Percentiles rank a stretch among this genome's conserved stretches.
Evolutionary conservation across 2,329 filamentous ascomycete genomes (phyloP).

Genomic region (Diplodia scrobiculata): DNA sequence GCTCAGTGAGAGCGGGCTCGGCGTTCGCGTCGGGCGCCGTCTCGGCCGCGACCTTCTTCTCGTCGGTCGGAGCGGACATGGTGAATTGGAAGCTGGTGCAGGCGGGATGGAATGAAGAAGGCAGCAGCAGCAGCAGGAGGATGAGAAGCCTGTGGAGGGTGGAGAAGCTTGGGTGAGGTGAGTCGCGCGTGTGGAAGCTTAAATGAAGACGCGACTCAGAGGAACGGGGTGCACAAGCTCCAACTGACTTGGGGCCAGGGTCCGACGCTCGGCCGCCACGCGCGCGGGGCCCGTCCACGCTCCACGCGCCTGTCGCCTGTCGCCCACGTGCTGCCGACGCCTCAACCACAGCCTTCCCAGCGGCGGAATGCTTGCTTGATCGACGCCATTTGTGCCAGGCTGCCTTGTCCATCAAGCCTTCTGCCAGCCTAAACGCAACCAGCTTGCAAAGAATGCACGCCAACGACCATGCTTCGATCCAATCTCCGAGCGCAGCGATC

Average conservation of each 20-base stretch:
- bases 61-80: constrained; percentile 12
- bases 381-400: neutral
- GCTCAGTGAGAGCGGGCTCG: constrained; percentile 1
- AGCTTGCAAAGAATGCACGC: neutral
- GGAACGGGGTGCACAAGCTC: neutral
- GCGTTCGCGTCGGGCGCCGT: constrained; percentile 5
- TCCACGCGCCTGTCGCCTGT: neutral
- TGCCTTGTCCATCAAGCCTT: neutral
- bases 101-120: neutral
- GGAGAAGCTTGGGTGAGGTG: constrained; percentile 20
- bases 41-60: constrained; percentile 10
- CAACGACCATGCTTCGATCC: constrained; percentile 6
- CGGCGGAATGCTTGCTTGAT: neutral
- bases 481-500: constrained; percentile 25
- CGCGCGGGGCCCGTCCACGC: neutral
- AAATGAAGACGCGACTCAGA: constrained; percentile 19
- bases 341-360: neutral
- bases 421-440: neutral
- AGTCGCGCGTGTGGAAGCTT: constrained; percentile 16
- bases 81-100: neutral
- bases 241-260: neutral
- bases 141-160: neutral
- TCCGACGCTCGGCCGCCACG: constrained; percentile 2
- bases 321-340: constrained; percentile 6
- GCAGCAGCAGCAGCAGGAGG: neutral